A percentile compares a stretch with the other conserved stretches of the same genome.
These are phyloP conservation scores for Microbotryum violaceum DNA, from an alignment of 1,284 basidiomycete genomes.

Conservation along the genomic window DNA sequence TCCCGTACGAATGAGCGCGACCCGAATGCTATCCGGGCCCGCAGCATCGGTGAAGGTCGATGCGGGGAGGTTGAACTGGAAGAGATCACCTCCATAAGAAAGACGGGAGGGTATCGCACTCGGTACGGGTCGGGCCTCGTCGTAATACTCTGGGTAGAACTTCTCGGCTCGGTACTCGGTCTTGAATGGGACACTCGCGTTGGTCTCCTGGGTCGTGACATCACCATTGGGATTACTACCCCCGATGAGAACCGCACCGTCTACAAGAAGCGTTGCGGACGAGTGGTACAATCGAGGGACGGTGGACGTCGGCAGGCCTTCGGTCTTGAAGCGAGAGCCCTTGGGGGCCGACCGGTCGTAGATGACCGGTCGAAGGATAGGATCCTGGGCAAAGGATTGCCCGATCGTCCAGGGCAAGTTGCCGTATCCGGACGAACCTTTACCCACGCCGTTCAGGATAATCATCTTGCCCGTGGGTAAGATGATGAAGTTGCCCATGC, in stretches of 20 bases:
- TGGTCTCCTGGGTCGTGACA: conserved; percentile 2
- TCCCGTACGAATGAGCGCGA: conserved; percentile 39
- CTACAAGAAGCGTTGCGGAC: conserved; percentile 26
- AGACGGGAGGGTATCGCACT: conserved; percentile 5
- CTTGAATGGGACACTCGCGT: conserved; percentile 2
- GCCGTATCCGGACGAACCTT: conserved; percentile 54
- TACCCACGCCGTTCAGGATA: conserved; percentile 44
- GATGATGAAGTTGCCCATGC: not conserved
- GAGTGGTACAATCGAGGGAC: conserved; percentile 73
- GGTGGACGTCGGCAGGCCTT: conserved; percentile 54
- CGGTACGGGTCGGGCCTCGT: conserved; percentile 3
- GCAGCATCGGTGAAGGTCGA: conserved; percentile 3
- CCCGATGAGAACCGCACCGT: conserved; percentile 63
- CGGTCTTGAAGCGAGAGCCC: conserved; percentile 35
- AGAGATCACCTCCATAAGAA: conserved; percentile 12
- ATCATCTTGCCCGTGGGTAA: not conserved
- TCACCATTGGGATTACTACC: conserved; percentile 67
- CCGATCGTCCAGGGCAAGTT: conserved; percentile 23
- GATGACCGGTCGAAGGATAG: conserved; percentile 39
- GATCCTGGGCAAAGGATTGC: conserved; percentile 37
- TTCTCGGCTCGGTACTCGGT: conserved; percentile 25
- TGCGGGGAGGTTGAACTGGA: conserved; percentile 9
- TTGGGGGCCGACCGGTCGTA: conserved; percentile 39
- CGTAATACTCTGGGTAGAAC: conserved; percentile 50
- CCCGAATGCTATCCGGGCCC: conserved; percentile 31